Percentiles rank a stretch among this genome's conserved stretches.
These are phyloP conservation scores for Colletotrichum ledebouriae DNA, from an alignment of 2,329 filamentous ascomycete genomes.

Conservation along the genomic window DNA sequence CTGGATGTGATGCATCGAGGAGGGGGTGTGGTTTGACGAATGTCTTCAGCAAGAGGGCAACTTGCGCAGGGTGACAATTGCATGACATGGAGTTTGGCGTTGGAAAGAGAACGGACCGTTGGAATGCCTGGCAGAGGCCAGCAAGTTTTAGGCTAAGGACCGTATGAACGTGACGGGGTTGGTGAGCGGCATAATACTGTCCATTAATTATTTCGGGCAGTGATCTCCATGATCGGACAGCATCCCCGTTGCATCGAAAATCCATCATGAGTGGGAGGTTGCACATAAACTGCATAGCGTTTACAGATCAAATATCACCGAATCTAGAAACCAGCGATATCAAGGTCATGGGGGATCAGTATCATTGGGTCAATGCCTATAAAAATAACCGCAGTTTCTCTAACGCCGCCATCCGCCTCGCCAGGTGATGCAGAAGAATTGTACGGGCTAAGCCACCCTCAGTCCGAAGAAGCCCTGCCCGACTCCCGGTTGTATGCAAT, in stretches of 20 bases:
- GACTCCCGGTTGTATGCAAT: constrained; percentile 41
- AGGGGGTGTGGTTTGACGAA: no score
- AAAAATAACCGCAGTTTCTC: constrained; percentile 35
- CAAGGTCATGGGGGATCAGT: constrained; percentile 28
- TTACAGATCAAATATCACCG: no score
- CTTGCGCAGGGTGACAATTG: background rate
- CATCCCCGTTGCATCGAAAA: no score
- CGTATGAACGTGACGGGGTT: no score
- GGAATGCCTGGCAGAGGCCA: background rate
- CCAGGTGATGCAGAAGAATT: constrained; percentile 41
- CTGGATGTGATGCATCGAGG: no score
- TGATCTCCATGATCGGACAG: no score
- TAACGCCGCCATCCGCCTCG: constrained; percentile 41
- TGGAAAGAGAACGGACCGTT: constrained; percentile 6
- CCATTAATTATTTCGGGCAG: no score
- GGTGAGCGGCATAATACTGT: no score
- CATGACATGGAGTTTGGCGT: constrained; percentile 41
- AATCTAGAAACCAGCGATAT: background rate
- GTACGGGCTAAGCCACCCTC: constrained; percentile 22
- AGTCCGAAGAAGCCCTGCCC: constrained; percentile 27
- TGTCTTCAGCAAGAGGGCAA: no score
- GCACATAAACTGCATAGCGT: no score
- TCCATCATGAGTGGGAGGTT: no score
- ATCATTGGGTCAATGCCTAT: constrained; percentile 40
- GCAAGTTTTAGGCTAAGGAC: no score